Base-by-base conservation (phyloP, 2,329 filamentous ascomycete species). In the Ophiosphaerella korrae region DNA sequence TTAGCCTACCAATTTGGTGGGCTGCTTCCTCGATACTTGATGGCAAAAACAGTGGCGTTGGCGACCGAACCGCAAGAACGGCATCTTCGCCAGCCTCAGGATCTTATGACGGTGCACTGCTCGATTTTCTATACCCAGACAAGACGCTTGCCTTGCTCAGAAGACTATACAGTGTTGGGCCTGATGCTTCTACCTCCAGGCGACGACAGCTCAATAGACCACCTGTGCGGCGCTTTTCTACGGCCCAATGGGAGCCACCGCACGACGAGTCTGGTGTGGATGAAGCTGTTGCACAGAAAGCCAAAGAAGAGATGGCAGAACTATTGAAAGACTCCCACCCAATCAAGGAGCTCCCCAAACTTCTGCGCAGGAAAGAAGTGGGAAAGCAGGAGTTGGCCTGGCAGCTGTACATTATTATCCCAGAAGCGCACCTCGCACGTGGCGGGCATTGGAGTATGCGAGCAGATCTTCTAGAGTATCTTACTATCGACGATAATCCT, bases 71-170 rank as follows among this genome's bases (percentile, higher is more conserved):
- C 40, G 39, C 50, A 35, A 53, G 37, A n/a, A 48, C 44, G 51
- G 11, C 48, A 23, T 24, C 45, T 7, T 32, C 35, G 2, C 24
- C 53, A 35, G 41, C 44, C 31, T 24, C 38, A 9, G 42, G 31
- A 52, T 13, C 33, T 32, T 45, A 45, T 34, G 43, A 64, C 18
- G 52, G 49, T 33, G 38, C 54, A 29, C 53, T 78, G 32, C 72
- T 80, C 42, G 78, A 80, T 45, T 80, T 81, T 48, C 63, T 81
- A 7, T 80, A 80, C 50, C 78, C 78, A 14, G 70, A 73, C 18
- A 75, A 75, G 45, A 75, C 77, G 2, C 60, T 78, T 47, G 74
- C 74, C 2, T 70, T 75, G 49, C 60, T 78, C 45, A 60, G 60
- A 34, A 50, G 50, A 5, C 55, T 73, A 12, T 65, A 70, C 4